phyloP scores from a whole-genome alignment of 2,329 filamentous ascomycete genomes.

The Aspergillus fructus region DNA sequence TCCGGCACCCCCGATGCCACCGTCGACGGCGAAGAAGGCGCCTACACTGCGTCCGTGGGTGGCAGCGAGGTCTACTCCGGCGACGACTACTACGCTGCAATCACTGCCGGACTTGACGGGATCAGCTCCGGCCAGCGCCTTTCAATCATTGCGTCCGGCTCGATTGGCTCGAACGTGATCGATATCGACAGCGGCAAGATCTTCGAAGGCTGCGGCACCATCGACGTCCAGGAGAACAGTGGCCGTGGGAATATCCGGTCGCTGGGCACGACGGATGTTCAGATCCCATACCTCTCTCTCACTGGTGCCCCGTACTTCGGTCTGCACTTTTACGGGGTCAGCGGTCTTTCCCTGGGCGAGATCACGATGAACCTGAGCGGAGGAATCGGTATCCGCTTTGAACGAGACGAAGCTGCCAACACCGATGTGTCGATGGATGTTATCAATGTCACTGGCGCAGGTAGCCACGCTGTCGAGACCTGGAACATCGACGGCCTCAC shows the following conservation, averaged over 20 bases:
- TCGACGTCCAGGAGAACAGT: conserved; percentile 5
- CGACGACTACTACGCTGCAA: conserved; percentile 7
- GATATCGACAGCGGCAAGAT: conserved; percentile 9
- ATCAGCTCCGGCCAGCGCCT: conserved; percentile 11
- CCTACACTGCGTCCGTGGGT: conserved; percentile 10
- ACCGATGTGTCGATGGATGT: conserved; percentile 12
- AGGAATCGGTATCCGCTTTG: conserved; percentile 13
- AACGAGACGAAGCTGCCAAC: conserved; percentile 14
- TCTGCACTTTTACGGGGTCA: conserved; percentile 11
- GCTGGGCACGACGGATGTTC: conserved; percentile 1
- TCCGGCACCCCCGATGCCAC: conserved; percentile 15
- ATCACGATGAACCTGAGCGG: conserved; percentile 13
- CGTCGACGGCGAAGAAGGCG: conserved; percentile 2
- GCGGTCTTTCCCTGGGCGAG: conserved; percentile 6
- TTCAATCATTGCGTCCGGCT: conserved; percentile 12
- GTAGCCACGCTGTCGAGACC: conserved; percentile 15
- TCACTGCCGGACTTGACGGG: conserved; percentile 5
- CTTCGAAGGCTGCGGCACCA: conserved; percentile 15
- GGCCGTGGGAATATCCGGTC: conserved; percentile 14
- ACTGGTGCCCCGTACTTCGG: conserved; percentile 14
- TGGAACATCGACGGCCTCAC: conserved; percentile 17
- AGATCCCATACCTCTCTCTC: conserved; percentile 13
- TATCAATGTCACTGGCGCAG: conserved; percentile 9
- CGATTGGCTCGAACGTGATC: conserved; percentile 8
- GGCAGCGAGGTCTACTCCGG: conserved; percentile 10